Percentiles rank a stretch among this genome's conserved stretches.
Conservation (phyloP, 106 monocot genomes). For the Agapanthus africanus region DNA sequence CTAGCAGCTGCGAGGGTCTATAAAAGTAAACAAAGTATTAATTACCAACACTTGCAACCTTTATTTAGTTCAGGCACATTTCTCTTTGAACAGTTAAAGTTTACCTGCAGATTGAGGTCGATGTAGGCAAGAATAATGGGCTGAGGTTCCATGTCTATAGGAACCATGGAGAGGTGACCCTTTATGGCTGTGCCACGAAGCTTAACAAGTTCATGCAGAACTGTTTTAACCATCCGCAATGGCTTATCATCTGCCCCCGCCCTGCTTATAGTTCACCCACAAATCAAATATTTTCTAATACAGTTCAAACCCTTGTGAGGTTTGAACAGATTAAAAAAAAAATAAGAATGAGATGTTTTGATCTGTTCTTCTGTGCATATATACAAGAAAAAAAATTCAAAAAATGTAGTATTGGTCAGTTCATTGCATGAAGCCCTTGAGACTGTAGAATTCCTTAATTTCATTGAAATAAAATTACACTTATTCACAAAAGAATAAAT, state of each 20-base stretch:
- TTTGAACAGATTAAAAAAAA: no score
- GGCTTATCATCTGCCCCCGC: constrained; percentile 99
- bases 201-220: constrained; percentile 97
- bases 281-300: no score
- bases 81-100: background rate
- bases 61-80: background rate
- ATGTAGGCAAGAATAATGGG: constrained; percentile 99
- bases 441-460: no score
- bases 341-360: no score
- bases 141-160: constrained; percentile 93
- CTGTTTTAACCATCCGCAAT: constrained; percentile 97
- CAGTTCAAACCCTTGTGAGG: no score
- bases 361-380: no score
- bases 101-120: constrained; percentile 91
- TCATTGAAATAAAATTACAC: no score
- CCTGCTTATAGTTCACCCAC: constrained; percentile 18
- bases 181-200: constrained; percentile 94
- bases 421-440: no score
- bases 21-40: constrained; percentile 2
- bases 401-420: no score
- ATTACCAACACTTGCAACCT: background rate
- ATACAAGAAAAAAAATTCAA: no score
- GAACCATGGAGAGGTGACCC: constrained; percentile 97
- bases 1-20: constrained; percentile 95
- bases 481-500: no score